A percentile compares a stretch with the other conserved stretches of the same genome.
phyloP scores from a whole-genome alignment of 2,329 filamentous ascomycete species.

The Ophiosphaerella herpotricha region DNA sequence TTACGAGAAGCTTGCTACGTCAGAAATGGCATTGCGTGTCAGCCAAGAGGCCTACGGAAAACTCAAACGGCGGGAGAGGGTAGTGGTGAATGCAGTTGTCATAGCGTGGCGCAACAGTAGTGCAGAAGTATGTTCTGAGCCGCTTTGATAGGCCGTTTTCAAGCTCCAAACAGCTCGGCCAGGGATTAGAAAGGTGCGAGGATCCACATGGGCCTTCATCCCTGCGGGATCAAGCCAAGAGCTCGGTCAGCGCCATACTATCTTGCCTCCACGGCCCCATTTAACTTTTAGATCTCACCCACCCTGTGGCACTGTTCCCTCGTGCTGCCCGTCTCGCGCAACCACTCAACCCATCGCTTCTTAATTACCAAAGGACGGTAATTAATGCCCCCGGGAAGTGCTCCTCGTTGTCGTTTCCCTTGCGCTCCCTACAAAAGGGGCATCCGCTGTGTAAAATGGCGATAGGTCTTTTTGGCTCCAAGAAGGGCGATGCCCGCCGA shows the following conservation, averaged over 20 bases:
- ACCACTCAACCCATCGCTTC: no score
- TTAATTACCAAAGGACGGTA: constrained; percentile 7
- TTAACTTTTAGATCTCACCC: constrained; percentile 4
- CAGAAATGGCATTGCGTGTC: not conserved
- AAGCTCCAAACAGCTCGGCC: constrained; percentile 4
- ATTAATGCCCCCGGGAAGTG: constrained; percentile 48
- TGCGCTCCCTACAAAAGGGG: constrained; percentile 47
- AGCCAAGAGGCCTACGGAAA: no score
- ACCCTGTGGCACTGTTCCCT: not conserved
- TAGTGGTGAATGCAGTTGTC: constrained; percentile 9
- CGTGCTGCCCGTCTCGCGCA: no score
- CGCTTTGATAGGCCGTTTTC: constrained; percentile 21
- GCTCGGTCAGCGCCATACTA: constrained; percentile 9
- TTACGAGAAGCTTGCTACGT: no score
- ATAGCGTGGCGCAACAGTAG: constrained; percentile 10
- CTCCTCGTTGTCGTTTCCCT: constrained; percentile 43
- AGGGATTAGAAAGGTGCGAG: not conserved
- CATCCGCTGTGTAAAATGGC: constrained; percentile 59
- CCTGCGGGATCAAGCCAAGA: constrained; percentile 21
- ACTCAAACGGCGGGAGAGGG: no score
- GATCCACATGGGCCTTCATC: constrained; percentile 14
- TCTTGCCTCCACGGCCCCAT: constrained; percentile 5
- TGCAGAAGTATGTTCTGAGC: constrained; percentile 5
- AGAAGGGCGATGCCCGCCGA: constrained; percentile 15
- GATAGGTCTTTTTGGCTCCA: constrained; percentile 46